Base-by-base conservation (phyloP, 257 asterid genomes). In the Linderniella brevidens region DNA sequence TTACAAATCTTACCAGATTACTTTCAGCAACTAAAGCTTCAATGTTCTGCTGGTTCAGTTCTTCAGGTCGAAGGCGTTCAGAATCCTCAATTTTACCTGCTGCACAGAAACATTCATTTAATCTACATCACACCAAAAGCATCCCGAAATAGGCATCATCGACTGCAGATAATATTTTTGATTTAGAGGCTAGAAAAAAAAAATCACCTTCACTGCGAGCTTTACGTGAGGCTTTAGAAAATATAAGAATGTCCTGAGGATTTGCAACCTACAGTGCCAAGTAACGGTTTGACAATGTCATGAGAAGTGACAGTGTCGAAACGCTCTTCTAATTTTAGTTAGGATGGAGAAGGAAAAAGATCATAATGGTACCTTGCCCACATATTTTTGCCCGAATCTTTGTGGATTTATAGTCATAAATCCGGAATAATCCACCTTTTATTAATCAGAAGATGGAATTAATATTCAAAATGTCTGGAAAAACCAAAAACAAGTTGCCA, bases 11-110 rank as follows among this genome's bases (percentile, higher is more conserved):
- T 77, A 84, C 98, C 95, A 88, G 77, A 72, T 88, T 88, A 73
- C 92, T 79, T 72, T 88, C 95, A 58, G 98, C 95, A 67, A 88
- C 98, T 58, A 88, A 72, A 58, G 95, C 98, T 75, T 88, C 98
- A 58, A 88, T 88, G 42, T 84, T 88, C 61, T 76, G 92, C 70
- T 88, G 98, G 70, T 88, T 88, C 74, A 88, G 66, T 63, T 88
- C 95, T 65, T 88, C 95, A 11, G 98, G 98, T 20, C 94, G 92
- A 54, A 88, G 90, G 63, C 83, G 74, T 52, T 88, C 98, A 46
- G 86, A 68, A 55, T 76, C 92, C 49, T 72, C 82, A 59, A 84
- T 68, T 72, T 67, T 80, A 56, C 58, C 75, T 68, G 41, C 62
- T 63, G 57, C 64, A 66, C 44, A 56, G 41, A 65, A 44, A 35